Percentiles rank a stretch among this genome's conserved stretches.
Conservation (phyloP, 345 rosid genomes). For the Murraya paniculata region DNA sequence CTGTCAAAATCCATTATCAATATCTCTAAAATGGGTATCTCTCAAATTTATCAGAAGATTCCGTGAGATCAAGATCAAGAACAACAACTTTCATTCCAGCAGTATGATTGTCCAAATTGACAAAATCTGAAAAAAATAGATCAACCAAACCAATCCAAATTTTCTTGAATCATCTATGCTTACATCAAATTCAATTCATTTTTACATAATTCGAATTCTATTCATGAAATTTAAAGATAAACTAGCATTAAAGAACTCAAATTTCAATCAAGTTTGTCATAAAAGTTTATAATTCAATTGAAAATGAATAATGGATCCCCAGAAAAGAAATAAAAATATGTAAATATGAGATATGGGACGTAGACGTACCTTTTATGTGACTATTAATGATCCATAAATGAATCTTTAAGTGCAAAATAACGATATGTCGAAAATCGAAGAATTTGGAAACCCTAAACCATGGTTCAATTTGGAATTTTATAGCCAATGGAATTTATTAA, state of each 20-base stretch:
- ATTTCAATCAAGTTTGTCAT: neutral
- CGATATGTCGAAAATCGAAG: conserved; percentile 23
- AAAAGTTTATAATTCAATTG: conserved; percentile 7
- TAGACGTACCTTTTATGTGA: conserved; percentile 44
- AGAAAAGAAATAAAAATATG: neutral
- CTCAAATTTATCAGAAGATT: conserved; percentile 13
- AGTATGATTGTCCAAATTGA: conserved; percentile 29
- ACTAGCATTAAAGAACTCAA: conserved; percentile 8
- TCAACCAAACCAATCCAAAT: conserved; percentile 13
- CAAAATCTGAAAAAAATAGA: conserved; percentile 33
- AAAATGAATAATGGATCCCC: neutral
- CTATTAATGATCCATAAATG: conserved; percentile 18
- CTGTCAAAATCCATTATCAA: conserved; percentile 42
- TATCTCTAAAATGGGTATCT: conserved; percentile 3
- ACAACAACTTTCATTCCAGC: conserved; percentile 53
- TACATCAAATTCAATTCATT: conserved; percentile 15
- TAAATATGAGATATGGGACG: neutral
- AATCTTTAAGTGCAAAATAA: conserved; percentile 25
- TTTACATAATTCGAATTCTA: conserved; percentile 5
- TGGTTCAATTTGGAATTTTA: conserved; percentile 35
- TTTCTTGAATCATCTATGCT: conserved; percentile 11
- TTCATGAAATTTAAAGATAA: neutral
- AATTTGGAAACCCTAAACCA: conserved; percentile 39
- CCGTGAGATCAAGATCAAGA: conserved; percentile 56
- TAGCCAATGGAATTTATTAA: conserved; percentile 16